Conservation (phyloP, 345 rosid species). For the Bretschneidera sinensis region DNA sequence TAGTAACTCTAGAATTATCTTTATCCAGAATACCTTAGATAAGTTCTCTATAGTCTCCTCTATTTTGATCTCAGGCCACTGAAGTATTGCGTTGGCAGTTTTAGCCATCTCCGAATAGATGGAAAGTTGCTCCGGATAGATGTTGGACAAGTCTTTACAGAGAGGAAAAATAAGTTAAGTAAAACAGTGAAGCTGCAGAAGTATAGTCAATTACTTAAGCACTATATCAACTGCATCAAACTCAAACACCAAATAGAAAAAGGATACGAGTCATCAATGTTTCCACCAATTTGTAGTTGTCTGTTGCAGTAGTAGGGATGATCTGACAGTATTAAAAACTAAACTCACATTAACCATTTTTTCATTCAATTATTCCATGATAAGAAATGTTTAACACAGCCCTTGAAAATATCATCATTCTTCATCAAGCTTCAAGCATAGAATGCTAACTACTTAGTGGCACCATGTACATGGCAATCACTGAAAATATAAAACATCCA, state of each 20-base stretch:
- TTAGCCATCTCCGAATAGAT: conserved; percentile 93
- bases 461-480: too few species aligned
- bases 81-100: conserved; percentile 75
- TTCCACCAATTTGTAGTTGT: conserved; percentile 64
- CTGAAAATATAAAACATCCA: too few species aligned
- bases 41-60: conserved; percentile 75
- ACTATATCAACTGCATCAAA: conserved; percentile 5
- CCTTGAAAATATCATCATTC: too few species aligned
- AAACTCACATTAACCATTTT: too few species aligned
- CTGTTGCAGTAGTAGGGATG: conserved; percentile 43
- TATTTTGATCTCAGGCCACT: conserved; percentile 49
- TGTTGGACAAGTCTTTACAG: conserved; percentile 64
- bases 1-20: too few species aligned
- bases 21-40: too few species aligned
- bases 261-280: conserved; percentile 93
- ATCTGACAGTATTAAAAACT: conserved; percentile 48
- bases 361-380: too few species aligned
- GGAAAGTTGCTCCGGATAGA: conserved; percentile 75
- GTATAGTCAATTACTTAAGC: not conserved
- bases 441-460: too few species aligned
- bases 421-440: too few species aligned
- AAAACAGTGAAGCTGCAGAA: conserved; percentile 19
- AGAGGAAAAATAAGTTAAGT: conserved; percentile 36
- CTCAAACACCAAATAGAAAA: conserved; percentile 7
- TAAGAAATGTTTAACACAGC: too few species aligned